Evolutionary conservation across 2,329 filamentous ascomycete species (phyloP), one percentile per base, ranked within the genome.

Genomic region (Cercospora berteroae): DNA sequence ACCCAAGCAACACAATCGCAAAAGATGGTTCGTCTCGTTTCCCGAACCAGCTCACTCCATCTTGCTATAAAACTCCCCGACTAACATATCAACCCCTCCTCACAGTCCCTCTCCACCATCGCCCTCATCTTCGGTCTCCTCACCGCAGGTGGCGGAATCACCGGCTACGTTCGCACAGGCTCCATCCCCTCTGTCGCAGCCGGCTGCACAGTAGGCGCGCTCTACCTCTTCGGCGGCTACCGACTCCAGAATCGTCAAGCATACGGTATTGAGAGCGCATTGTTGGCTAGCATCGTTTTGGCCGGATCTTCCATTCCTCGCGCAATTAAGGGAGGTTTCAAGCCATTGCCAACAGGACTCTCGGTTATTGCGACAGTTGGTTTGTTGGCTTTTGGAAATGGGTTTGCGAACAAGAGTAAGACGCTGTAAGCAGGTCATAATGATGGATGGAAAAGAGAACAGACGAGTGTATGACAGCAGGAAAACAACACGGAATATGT

Each of bases 101-200:
- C 18, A 44, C 31, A 71, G 67, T 67, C 68, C 12, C 68, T 68
- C 67, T 69, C 66, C 68, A 74, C 73, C 66, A 88, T 92, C 76
- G 93, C 94, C 71, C 92, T 90, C 79, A 79, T 91, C 75, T 88
- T 98, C 76, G 92, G 91, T 69, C 85, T 88, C 71, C 85, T 98
- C 67, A 97, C 94, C 67, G 93, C 94, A 61, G 86, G 90, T 66
- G 95, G 95, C 74, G 95, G 95, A 71, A 90, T 92, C 68, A 90
- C 91, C 77, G 95, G 95, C 77, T 99, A 93, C 81, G 84, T 90
- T 55, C 89, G 90, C 78, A 95, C 94, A 0, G 87, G 92, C 67
- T 98, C 94, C 25, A 79, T 97, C 60, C 94, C 94, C 42, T 97
- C 93, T 12, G 85, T 98, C 73, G 88, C 87, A 12, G 95, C 95